These are phyloP conservation scores for Rutstroemia sp. DNA, from an alignment of 2,329 filamentous ascomycete species.

Conservation along the genomic window DNA sequence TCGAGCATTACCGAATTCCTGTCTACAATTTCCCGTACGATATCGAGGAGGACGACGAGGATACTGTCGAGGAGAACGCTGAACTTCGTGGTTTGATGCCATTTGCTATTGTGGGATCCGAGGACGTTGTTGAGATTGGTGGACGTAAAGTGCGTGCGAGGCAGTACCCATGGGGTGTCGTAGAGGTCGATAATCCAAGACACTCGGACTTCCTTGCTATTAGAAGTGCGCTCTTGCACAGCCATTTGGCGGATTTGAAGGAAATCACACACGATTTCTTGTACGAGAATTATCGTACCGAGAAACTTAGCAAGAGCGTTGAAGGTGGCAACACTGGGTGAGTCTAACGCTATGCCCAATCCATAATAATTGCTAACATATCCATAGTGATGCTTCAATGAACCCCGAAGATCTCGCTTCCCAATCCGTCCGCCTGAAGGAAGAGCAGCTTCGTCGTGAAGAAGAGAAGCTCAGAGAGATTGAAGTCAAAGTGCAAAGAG, in stretches of 20 bases:
- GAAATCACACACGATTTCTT: constrained; percentile 99
- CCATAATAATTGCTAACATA: constrained; percentile 24
- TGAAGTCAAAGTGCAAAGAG: constrained; percentile 97
- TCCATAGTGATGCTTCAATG: constrained; percentile 71
- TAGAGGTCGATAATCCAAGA: constrained; percentile 97
- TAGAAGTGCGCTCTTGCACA: constrained; percentile 91
- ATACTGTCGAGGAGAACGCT: constrained; percentile 98
- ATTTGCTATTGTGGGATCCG: constrained; percentile 96
- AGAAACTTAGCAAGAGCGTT: constrained; percentile 99
- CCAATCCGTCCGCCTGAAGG: constrained; percentile 97
- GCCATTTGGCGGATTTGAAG: constrained; percentile 95
- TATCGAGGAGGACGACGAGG: constrained; percentile 98
- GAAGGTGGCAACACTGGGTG: constrained; percentile 84
- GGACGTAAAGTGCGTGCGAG: constrained; percentile 87
- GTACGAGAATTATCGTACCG: constrained; percentile 99
- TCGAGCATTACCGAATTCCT: constrained; percentile 98
- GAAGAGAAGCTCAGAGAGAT: constrained; percentile 99
- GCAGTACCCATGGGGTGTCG: constrained; percentile 98
- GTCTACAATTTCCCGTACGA: constrained; percentile 99
- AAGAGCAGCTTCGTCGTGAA: constrained; percentile 96
- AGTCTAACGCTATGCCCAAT: constrained; percentile 35
- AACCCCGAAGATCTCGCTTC: constrained; percentile 96
- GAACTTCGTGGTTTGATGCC: constrained; percentile 97
- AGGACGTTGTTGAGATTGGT: constrained; percentile 90
- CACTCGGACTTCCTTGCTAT: constrained; percentile 98